These are phyloP conservation scores for Protea cynaroides DNA, from an alignment of 164 flowering plant genomes.

Conservation along the genomic window DNA sequence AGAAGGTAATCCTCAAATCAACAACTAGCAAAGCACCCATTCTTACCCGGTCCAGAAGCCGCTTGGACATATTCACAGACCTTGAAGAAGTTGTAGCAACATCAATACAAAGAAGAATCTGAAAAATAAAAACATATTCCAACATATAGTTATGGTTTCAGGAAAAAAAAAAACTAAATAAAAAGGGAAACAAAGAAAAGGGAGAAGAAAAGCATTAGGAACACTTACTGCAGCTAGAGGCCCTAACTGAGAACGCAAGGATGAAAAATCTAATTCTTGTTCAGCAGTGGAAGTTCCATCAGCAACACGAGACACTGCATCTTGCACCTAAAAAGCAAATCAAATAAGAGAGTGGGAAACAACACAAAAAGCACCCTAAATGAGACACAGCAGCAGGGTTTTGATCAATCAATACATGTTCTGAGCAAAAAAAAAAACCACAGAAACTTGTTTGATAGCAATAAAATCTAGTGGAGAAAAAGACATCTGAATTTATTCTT, in stretches of 20 bases:
- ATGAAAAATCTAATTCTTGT: slow-evolving; percentile 72
- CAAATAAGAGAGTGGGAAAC: neutral
- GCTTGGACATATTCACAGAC: slow-evolving; percentile 53
- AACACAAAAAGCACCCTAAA: neutral
- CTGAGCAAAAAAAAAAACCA: no score
- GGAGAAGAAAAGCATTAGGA: neutral
- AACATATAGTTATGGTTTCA: neutral
- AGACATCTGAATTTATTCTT: no score
- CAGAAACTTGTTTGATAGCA: no score
- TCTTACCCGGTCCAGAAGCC: slow-evolving; percentile 86
- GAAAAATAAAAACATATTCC: slow-evolving; percentile 9
- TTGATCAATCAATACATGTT: no score
- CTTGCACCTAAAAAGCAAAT: slow-evolving; percentile 57
- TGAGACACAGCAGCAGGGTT: no score
- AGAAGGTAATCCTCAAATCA: neutral
- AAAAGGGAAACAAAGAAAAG: neutral
- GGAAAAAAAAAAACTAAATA: slow-evolving; percentile 9
- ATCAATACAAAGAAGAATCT: slow-evolving; percentile 95
- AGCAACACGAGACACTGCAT: slow-evolving; percentile 79
- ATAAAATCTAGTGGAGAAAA: no score
- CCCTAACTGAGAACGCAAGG: slow-evolving; percentile 84
- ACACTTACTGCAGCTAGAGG: slow-evolving; percentile 73
- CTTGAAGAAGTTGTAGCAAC: slow-evolving; percentile 82
- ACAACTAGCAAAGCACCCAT: neutral
- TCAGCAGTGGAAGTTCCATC: slow-evolving; percentile 50